phyloP scores from a whole-genome alignment of 306 rosid genomes.

The Abrus pulchellus region DNA sequence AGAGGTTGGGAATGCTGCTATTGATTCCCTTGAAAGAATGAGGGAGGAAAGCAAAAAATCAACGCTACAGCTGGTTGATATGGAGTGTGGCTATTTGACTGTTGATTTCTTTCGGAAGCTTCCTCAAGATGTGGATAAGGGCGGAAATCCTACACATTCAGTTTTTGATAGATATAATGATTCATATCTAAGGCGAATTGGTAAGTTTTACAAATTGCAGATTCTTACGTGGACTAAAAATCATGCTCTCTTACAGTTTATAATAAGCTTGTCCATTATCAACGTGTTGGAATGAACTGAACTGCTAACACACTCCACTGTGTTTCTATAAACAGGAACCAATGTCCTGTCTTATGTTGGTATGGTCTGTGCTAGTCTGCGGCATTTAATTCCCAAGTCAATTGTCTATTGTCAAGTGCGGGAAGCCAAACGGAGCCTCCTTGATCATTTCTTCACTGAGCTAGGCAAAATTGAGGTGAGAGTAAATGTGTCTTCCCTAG shows the following conservation, averaged over 20 bases:
- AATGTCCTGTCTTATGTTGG: constrained; percentile 85
- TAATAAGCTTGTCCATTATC: neutral
- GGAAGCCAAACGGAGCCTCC: constrained; percentile 89
- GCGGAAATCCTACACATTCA: constrained; percentile 98
- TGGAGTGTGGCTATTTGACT: constrained; percentile 92
- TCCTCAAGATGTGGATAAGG: constrained; percentile 97
- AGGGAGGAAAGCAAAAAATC: constrained; percentile 92
- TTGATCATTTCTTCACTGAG: constrained; percentile 83
- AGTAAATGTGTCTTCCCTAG: neutral
- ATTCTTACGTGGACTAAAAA: neutral
- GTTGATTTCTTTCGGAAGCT: constrained; percentile 95
- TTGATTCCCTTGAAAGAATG: constrained; percentile 84
- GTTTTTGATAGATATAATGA: constrained; percentile 93
- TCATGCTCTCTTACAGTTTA: neutral
- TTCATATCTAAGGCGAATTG: constrained; percentile 87
- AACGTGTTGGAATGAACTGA: constrained; percentile 14
- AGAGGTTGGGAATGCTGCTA: constrained; percentile 87
- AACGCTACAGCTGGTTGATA: constrained; percentile 84
- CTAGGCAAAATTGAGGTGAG: constrained; percentile 87
- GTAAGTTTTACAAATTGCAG: constrained; percentile 51
- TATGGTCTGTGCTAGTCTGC: constrained; percentile 80
- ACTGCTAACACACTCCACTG: neutral
- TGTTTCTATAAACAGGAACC: constrained; percentile 60
- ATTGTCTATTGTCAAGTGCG: constrained; percentile 90
- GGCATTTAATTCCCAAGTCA: constrained; percentile 90